These are phyloP conservation scores for Mycena olivaceomarginata DNA, from an alignment of 768 basidiomycete genomes.

Conservation along the genomic window DNA sequence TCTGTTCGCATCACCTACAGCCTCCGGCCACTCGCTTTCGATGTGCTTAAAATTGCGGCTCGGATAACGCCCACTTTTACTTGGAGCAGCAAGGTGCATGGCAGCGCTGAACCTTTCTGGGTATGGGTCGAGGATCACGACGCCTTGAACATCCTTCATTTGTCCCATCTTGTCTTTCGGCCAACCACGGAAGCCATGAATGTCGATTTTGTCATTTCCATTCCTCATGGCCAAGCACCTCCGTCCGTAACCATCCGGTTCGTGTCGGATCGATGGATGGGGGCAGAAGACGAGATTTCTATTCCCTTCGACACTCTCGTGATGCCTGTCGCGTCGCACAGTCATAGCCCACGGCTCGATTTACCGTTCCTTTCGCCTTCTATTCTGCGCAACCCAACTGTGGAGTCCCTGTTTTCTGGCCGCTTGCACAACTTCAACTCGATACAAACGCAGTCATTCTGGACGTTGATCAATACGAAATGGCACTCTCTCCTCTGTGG, in stretches of 20 bases:
- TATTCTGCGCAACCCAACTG: conserved; percentile 65
- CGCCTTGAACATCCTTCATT: conserved; percentile 88
- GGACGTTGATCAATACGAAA: conserved; percentile 83
- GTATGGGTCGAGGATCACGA: conserved; percentile 95
- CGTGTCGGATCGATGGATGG: conserved; percentile 95
- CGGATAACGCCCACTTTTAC: conserved; percentile 80
- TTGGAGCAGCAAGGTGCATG: conserved; percentile 89
- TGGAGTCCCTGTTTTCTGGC: conserved; percentile 68
- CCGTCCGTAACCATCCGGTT: conserved; percentile 84
- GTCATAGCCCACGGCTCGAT: conserved; percentile 79
- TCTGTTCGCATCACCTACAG: conserved; percentile 77
- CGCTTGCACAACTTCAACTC: conserved; percentile 81
- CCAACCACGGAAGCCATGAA: conserved; percentile 75
- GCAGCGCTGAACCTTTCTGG: conserved; percentile 91
- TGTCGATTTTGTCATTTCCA: conserved; percentile 88
- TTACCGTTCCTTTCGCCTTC: conserved; percentile 84
- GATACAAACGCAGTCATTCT: conserved; percentile 93
- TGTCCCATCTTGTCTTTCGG: conserved; percentile 83
- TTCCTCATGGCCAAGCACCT: conserved; percentile 75
- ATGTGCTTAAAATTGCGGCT: conserved; percentile 87
- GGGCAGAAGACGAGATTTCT: conserved; percentile 85
- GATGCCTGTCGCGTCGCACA: conserved; percentile 81
- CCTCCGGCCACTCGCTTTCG: conserved; percentile 88
- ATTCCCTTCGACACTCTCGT: conserved; percentile 80
- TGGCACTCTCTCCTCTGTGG: conserved; percentile 84